Evolutionary conservation across 257 asterid genomes (phyloP).

Genomic region (Solanum rostratum): DNA sequence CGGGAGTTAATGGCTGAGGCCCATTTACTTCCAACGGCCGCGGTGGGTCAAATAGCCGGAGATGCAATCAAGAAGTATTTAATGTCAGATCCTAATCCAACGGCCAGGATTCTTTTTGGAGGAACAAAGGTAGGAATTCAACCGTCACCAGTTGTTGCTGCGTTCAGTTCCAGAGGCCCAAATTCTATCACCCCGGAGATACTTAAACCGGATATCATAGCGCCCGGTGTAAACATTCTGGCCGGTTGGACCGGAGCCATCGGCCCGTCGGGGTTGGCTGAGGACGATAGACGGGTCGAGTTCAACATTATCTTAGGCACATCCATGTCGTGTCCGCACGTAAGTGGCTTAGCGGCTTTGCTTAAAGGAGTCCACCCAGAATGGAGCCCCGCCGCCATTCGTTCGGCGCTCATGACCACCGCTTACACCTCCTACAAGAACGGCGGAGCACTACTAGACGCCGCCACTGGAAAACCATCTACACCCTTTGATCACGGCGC

Average conservation of each 20-base stretch:
- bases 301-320: conserved; percentile 74
- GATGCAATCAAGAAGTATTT: conserved; percentile 26
- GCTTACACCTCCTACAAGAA: conserved; percentile 58
- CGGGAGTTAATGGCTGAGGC: conserved; percentile 65
- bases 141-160: conserved; percentile 60
- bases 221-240: conserved; percentile 69
- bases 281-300: conserved; percentile 46
- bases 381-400: conserved; percentile 60
- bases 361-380: conserved; percentile 49
- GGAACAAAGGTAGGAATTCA: conserved; percentile 52
- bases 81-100: conserved; percentile 28
- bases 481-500: conserved; percentile 77
- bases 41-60: conserved; percentile 43
- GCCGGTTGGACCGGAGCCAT: conserved; percentile 52
- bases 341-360: conserved; percentile 68
- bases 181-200: conserved; percentile 39
- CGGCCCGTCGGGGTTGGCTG: conserved; percentile 47
- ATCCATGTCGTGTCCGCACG: conserved; percentile 81
- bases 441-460: conserved; percentile 38
- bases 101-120: conserved; percentile 36
- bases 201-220: conserved; percentile 59
- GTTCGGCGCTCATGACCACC: conserved; percentile 46
- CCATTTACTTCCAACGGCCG: conserved; percentile 49
- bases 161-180: conserved; percentile 78
- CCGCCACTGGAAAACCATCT: conserved; percentile 62